These are phyloP conservation scores for Sideroxylon spinosum DNA, from an alignment of 179 eudicot species.

Conservation along the genomic window DNA sequence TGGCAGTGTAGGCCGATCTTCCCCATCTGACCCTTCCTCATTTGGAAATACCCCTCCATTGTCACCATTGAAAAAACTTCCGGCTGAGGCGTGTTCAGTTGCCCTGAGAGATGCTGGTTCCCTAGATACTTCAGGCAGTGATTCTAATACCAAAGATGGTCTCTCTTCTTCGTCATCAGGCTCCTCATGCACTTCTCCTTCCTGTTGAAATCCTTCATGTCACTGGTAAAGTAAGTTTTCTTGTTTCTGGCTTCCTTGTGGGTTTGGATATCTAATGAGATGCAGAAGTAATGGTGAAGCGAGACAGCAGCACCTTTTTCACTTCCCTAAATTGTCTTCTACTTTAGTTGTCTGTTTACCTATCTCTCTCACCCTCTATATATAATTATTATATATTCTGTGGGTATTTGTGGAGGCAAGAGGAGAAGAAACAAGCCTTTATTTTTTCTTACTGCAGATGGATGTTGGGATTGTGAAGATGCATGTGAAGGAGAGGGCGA, in stretches of 20 bases:
- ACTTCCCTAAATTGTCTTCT: slow-evolving; percentile 20
- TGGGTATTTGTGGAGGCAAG: not conserved
- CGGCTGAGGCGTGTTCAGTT: slow-evolving; percentile 46
- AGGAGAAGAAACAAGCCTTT: not conserved
- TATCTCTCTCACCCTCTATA: not conserved
- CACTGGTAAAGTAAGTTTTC: not conserved
- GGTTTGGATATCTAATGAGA: not conserved
- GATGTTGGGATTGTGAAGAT: slow-evolving; percentile 31
- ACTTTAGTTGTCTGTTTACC: not conserved
- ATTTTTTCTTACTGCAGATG: not conserved
- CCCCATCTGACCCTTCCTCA: slow-evolving; percentile 14
- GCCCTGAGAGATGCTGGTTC: slow-evolving; percentile 45
- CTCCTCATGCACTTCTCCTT: slow-evolving; percentile 66
- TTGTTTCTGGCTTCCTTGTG: slow-evolving; percentile 7
- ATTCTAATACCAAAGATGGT: slow-evolving; percentile 43
- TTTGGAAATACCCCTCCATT: slow-evolving; percentile 37
- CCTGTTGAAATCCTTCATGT: slow-evolving; percentile 45
- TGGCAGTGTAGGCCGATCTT: slow-evolving; percentile 9
- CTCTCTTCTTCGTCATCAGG: slow-evolving; percentile 54
- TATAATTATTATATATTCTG: not conserved
- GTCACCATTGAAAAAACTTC: slow-evolving; percentile 62
- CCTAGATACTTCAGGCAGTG: slow-evolving; percentile 47
- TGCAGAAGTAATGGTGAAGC: too few species aligned
- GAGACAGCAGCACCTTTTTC: slow-evolving; percentile 12
- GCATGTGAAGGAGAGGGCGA: slow-evolving; percentile 30